These are phyloP conservation scores for Exophiala aquamarina DNA, from an alignment of 2,329 filamentous ascomycete species.

Conservation along the genomic window DNA sequence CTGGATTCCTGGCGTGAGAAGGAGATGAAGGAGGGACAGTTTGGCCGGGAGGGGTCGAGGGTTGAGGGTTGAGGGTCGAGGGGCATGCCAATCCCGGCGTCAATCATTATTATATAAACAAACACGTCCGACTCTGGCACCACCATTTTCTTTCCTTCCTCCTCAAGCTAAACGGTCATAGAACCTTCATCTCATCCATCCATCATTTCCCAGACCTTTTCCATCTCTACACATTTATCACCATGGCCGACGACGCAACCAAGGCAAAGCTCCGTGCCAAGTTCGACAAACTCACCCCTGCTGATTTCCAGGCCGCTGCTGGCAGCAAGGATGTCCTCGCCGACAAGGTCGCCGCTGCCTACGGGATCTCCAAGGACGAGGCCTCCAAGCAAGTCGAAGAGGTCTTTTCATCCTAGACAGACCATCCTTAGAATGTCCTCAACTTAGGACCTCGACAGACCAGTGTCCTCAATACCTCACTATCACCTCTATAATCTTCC, in stretches of 20 bases:
- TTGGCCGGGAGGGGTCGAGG: constrained; percentile 17
- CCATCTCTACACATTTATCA: constrained; percentile 9
- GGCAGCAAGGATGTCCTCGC: constrained; percentile 22
- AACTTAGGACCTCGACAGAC: too few species aligned
- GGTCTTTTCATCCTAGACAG: constrained; percentile 11
- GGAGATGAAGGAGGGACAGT: not conserved
- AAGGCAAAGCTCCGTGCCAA: constrained; percentile 21
- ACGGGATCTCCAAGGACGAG: constrained; percentile 26
- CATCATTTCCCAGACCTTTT: not conserved
- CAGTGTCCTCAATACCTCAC: too few species aligned
- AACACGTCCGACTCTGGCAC: constrained; percentile 6
- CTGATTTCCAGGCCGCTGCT: constrained; percentile 22
- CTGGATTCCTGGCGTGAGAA: constrained; percentile 2
- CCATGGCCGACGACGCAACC: constrained; percentile 25
- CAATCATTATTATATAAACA: constrained; percentile 28
- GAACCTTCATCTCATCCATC: not conserved
- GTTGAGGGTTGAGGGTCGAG: too few species aligned
- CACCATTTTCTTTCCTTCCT: constrained; percentile 3
- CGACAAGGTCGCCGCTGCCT: constrained; percentile 22
- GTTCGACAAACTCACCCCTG: constrained; percentile 27
- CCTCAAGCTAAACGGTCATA: constrained; percentile 1
- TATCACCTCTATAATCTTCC: too few species aligned
- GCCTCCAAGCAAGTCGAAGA: constrained; percentile 22
- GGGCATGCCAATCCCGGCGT: too few species aligned
- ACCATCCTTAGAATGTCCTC: not conserved